Conservation (phyloP, 2,329 filamentous ascomycete genomes). For the Dissoconium aciculare region DNA sequence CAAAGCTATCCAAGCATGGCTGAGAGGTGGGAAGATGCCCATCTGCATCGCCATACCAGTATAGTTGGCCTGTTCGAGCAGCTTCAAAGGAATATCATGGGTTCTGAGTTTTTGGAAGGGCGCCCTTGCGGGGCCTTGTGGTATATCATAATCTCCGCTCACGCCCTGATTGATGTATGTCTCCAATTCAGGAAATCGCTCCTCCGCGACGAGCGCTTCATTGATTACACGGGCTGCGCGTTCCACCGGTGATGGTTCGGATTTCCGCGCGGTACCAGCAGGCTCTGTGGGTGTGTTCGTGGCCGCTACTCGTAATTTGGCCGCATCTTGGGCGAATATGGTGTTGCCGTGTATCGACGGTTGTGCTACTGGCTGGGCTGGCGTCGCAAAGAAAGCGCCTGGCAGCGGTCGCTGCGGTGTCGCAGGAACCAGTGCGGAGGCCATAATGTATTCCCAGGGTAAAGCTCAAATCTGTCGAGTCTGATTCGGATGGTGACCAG, state of each 20-base stretch:
- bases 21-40: constrained; percentile 87
- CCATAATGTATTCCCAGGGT: too few relatives aligned
- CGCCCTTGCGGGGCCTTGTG: constrained; percentile 52
- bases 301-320: constrained; percentile 16
- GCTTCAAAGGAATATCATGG: constrained; percentile 78
- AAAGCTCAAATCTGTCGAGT: too few relatives aligned
- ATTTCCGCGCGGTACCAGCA: constrained; percentile 6
- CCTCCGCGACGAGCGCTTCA: constrained; percentile 57
- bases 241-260: constrained; percentile 41
- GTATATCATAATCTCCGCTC: constrained; percentile 81
- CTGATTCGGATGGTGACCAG: too few relatives aligned
- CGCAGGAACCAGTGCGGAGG: constrained; percentile 15
- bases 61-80: constrained; percentile 84
- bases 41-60: constrained; percentile 81
- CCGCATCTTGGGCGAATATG: constrained; percentile 22
- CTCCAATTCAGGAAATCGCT: constrained; percentile 76
- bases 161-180: constrained; percentile 71
- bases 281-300: constrained; percentile 3
- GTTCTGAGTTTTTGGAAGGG: constrained; percentile 79
- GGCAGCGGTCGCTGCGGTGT: constrained; percentile 61
- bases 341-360: constrained; percentile 10
- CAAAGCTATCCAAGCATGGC: constrained; percentile 89
- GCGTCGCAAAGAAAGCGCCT: constrained; percentile 62
- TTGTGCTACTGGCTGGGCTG: constrained; percentile 34
- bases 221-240: constrained; percentile 77